A percentile compares a stretch with the other conserved stretches of the same genome.
phyloP scores from a whole-genome alignment of 192 early-diverging fungal species.

The Dissophora globulifera region DNA sequence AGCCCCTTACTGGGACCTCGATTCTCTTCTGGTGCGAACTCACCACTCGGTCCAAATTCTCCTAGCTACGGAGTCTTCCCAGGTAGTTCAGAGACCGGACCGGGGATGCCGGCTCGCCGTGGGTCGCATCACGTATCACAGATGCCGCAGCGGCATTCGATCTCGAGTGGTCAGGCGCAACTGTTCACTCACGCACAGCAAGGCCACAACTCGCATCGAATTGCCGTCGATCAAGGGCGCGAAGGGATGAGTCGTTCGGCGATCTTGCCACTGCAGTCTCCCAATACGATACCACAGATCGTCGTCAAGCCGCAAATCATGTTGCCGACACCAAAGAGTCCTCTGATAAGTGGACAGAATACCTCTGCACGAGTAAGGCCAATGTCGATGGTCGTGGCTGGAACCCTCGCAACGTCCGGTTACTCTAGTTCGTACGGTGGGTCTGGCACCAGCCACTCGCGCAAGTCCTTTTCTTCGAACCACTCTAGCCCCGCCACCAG shows the following conservation, averaged over 20 bases:
- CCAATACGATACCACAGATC: conserved; percentile 36
- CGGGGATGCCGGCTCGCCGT: conserved; percentile 6
- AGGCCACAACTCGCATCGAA: conserved; percentile 16
- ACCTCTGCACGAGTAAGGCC: conserved; percentile 36
- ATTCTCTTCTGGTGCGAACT: conserved; percentile 34
- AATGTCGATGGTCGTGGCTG: conserved; percentile 38
- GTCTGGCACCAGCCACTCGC: not conserved
- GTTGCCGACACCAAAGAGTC: conserved; percentile 44
- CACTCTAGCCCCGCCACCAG: conserved; percentile 47
- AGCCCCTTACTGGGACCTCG: conserved; percentile 42
- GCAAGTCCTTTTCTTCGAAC: conserved; percentile 35
- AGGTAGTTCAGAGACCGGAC: not conserved
- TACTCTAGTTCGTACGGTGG: conserved; percentile 29
- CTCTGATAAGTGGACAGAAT: conserved; percentile 47
- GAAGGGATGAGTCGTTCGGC: conserved; percentile 37
- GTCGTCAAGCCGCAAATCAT: conserved; percentile 52
- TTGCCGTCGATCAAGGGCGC: conserved; percentile 40
- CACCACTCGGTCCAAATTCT: conserved; percentile 19
- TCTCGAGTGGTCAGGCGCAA: conserved; percentile 29
- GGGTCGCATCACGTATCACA: conserved; percentile 23
- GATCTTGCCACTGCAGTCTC: conserved; percentile 28
- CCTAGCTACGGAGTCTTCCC: conserved; percentile 12
- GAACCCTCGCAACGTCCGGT: conserved; percentile 8
- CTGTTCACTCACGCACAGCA: conserved; percentile 20
- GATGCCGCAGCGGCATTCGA: conserved; percentile 36